Base-by-base conservation (phyloP, 1,139 yeast genomes). In the Sugiyamaella neomexicana region DNA sequence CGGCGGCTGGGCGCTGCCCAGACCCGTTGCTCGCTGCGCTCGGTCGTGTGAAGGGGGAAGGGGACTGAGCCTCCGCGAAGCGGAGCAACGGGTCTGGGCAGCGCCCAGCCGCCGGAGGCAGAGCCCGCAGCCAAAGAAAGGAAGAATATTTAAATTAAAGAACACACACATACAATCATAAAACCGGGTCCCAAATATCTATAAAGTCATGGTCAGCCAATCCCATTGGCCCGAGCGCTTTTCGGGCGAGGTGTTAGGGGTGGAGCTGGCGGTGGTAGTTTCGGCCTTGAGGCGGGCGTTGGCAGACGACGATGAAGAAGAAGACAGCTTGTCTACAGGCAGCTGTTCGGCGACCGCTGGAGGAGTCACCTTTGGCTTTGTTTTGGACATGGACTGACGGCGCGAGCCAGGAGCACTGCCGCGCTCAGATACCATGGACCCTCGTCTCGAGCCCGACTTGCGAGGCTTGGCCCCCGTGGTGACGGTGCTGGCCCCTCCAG, bases 201-300 rank as follows among this genome's bases (percentile, higher is more conserved):
- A 68, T 44, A 68, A 56, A 5, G 70, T 65, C 71, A 68, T 68
- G 12, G 71, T 66, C 41, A 68, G 50, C 72, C 72, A 68, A 40
- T 68, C 72, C 72, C 72, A 68, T 49, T 68, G 71, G 31, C 61
- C 65, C 2, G 57, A 58, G 42, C 44, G 53, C 50, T 50, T 53
- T 23, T 49, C 53, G 12, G 46, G 37, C 3, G 36, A 42, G 5
- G 25, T 42, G 12, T n/a, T n/a, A n/a, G 34, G 7, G 10, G 46
- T 23, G 46, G 29, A 40, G 36, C 34, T n/a, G 29, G 27, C 12
- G 8, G 40, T 8, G 2, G 3, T 20, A 13, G 36, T 17, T 23
- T 43, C 27, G 10, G 5, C 38, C 16, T 43, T 43, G 4, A 32
- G 27, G 9, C 25, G 34, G 39, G 40, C n/a, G 27, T 25, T 32